Base-by-base conservation (phyloP, 2,329 filamentous ascomycete species). In the Gaeumannomyces tritici region DNA sequence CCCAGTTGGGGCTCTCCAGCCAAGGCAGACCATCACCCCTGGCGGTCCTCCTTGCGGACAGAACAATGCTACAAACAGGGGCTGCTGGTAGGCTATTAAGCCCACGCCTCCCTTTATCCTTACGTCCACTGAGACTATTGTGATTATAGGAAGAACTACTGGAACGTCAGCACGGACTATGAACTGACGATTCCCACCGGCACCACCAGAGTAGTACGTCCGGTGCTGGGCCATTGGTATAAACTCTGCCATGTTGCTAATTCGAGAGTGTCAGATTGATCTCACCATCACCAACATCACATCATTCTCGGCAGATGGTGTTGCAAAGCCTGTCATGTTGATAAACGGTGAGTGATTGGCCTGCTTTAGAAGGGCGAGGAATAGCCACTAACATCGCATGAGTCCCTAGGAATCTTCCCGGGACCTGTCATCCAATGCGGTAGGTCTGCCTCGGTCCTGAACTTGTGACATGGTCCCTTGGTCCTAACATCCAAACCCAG, bases 251-350 rank as follows among this genome's bases (percentile, higher is more conserved):
- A 21, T 7, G 27, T 28, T 57, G 21, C 59, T 55, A 13, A 24
- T 33, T 33, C 12, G 35, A 13, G 2, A 5, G 11, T 31, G 3
- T 4, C 27, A 72, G 69, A 70, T 65, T 55, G 66, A 72, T 56
- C 61, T 73, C 5, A 68, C 66, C 57, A 67, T 74, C 42, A 69
- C 66, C 51, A 68, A 70, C 55, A 61, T 65, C 28, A 64, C 66
- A 21, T 42, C 60, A 11, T 68, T 64, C 61, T 60, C 63, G 5
- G 64, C 67, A 1, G 69, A 70, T 29, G 69, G 69, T 21, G 63
- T 69, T 12, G 59, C 54, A 57, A 70, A 68, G 65, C 62, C 64
- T 29, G 67, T 65, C 11, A 78, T 87, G 69, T 72, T 83, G 51
- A 70, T 83, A 68, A 80, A 82, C 15, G 61, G 61, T 62, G 31